These are phyloP conservation scores for Wallacemonas sp. DNA, from an alignment of 208 protist genomes.

Conservation along the genomic window DNA sequence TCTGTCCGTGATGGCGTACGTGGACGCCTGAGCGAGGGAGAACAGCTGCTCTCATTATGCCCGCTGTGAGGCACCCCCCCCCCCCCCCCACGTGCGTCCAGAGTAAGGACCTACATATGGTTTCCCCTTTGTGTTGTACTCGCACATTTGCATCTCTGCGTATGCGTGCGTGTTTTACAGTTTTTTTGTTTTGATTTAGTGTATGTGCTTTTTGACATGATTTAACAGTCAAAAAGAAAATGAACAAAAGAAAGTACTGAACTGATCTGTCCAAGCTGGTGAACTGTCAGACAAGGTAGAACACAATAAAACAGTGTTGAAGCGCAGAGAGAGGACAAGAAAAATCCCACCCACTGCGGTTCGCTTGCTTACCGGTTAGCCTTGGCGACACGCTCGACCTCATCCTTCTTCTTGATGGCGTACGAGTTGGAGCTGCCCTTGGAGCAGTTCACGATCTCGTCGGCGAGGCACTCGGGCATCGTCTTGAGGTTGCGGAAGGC, in stretches of 20 bases:
- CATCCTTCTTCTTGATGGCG: slow-evolving; percentile 99
- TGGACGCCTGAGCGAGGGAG: too few species aligned
- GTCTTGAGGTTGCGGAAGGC: slow-evolving; percentile 99
- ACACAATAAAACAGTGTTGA: slow-evolving; percentile 6
- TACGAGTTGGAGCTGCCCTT: slow-evolving; percentile 99
- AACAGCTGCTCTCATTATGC: too few species aligned
- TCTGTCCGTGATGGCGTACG: too few species aligned
- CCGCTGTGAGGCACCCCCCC: too few species aligned
- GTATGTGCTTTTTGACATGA: slow-evolving; percentile 2
- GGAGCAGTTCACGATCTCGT: slow-evolving; percentile 99
- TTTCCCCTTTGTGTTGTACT: too few species aligned
- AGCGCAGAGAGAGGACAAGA: slow-evolving; percentile 2
- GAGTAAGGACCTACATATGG: too few species aligned
- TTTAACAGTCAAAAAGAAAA: not conserved
- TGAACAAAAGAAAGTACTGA: slow-evolving; percentile 13
- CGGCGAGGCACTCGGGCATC: slow-evolving; percentile 99
- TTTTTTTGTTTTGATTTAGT: slow-evolving; percentile 12
- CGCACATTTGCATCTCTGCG: not conserved
- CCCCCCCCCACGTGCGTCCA: too few species aligned
- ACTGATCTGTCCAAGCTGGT: slow-evolving; percentile 7
- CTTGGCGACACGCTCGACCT: slow-evolving; percentile 99
- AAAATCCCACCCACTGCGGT: not conserved
- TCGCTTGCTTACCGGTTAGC: slow-evolving; percentile 97
- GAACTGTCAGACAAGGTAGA: not conserved
- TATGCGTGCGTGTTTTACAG: not conserved